These are phyloP conservation scores for Zygoascus sp. DNA, from an alignment of 1,139 yeast genomes.

Conservation along the genomic window DNA sequence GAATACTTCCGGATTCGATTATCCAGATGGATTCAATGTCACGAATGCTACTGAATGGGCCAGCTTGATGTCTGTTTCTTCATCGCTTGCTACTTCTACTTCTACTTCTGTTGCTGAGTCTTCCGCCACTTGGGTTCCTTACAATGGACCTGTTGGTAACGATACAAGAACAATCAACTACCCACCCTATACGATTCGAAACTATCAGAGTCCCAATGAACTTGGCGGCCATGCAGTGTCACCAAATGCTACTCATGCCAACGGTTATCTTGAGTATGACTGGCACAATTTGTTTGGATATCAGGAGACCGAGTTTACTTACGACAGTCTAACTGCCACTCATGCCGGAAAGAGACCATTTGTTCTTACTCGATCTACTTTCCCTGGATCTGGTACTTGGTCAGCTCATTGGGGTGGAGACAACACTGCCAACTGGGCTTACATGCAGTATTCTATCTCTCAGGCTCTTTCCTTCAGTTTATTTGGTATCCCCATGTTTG, in stretches of 20 bases:
- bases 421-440: conserved; percentile 21
- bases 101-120: conserved; percentile 27
- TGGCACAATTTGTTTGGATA: conserved; percentile 22
- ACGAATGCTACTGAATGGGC: conserved; percentile 1
- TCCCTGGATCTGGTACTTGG: conserved; percentile 21
- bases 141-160: conserved; percentile 22
- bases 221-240: conserved; percentile 12
- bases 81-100: conserved; percentile 4
- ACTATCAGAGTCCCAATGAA: conserved; percentile 10
- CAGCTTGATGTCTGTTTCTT: not conserved
- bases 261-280: conserved; percentile 36
- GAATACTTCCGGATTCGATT: not conserved
- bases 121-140: not conserved
- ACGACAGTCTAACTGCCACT: conserved; percentile 12
- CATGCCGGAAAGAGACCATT: conserved; percentile 22
- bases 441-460: conserved; percentile 16
- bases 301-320: conserved; percentile 17
- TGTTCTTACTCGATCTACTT: conserved; percentile 21
- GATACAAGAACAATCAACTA: conserved; percentile 25
- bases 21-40: not conserved
- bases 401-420: conserved; percentile 26
- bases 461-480: conserved; percentile 20
- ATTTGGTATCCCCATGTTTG: conserved; percentile 23
- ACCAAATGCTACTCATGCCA: conserved; percentile 18
- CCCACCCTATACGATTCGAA: conserved; percentile 37